Conservation (phyloP, 148 eudicot species). For the Rheum nobile region DNA sequence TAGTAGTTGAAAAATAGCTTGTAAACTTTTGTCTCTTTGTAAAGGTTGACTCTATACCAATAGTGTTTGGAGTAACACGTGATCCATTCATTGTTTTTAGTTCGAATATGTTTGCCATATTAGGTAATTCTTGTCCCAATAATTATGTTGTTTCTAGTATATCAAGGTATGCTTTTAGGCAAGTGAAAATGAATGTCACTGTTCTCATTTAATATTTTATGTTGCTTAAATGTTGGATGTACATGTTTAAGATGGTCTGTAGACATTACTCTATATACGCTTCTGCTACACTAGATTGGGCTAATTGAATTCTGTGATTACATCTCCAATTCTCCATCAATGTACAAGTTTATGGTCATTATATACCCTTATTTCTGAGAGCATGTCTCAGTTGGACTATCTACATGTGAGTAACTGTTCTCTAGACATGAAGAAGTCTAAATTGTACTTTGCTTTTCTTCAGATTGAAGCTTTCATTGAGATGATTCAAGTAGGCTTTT, state of each 20-base stretch:
- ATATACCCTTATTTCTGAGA: too few relatives aligned
- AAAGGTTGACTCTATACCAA: conserved; percentile 97
- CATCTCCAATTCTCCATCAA: not conserved
- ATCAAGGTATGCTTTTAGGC: not conserved
- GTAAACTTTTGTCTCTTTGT: conserved; percentile 10
- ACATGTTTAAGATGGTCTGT: not conserved
- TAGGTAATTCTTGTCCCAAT: conserved; percentile 21
- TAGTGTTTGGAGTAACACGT: too few relatives aligned
- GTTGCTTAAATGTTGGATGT: too few relatives aligned
- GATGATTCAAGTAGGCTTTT: too few relatives aligned
- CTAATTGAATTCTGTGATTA: not conserved
- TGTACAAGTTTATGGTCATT: conserved; percentile 75
- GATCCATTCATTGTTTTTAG: too few relatives aligned
- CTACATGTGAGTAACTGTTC: too few relatives aligned
- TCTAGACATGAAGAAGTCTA: too few relatives aligned
- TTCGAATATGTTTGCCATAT: too few relatives aligned
- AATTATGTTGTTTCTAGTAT: not conserved
- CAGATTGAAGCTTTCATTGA: too few relatives aligned
- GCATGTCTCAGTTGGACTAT: too few relatives aligned
- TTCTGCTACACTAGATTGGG: not conserved
- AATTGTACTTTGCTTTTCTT: too few relatives aligned
- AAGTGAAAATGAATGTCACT: not conserved
- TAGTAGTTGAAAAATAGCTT: not conserved
- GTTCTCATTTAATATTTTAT: too few relatives aligned
- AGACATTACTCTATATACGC: not conserved